A percentile compares a stretch with the other conserved stretches of the same genome.
Evolutionary conservation across 2,329 filamentous ascomycete species (phyloP).

Genomic region (Aspergillus hortae): DNA sequence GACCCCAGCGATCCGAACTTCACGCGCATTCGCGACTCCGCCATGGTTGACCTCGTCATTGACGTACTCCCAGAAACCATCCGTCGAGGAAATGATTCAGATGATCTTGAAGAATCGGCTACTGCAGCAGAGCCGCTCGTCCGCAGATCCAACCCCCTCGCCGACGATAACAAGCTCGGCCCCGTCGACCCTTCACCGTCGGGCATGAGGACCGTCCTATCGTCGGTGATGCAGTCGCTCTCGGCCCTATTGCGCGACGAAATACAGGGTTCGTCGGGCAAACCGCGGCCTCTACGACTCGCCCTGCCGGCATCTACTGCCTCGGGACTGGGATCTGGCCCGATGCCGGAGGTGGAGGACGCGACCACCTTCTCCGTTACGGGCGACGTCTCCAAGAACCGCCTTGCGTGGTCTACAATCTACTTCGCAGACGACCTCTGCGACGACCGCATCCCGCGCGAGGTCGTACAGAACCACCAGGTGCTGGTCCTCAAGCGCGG

Average conservation of each 20-base stretch:
- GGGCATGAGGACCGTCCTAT: conserved; percentile 39
- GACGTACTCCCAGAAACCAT: conserved; percentile 46
- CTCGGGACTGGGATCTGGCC: conserved; percentile 57
- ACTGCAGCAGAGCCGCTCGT: conserved; percentile 18
- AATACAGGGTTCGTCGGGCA: conserved; percentile 27
- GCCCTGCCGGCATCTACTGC: conserved; percentile 48
- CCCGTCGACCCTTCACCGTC: conserved; percentile 28
- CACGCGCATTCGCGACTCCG: conserved; percentile 68
- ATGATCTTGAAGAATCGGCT: conserved; percentile 23
- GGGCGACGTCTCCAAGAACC: conserved; percentile 39
- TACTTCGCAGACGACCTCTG: conserved; percentile 70
- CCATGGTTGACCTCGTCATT: conserved; percentile 70
- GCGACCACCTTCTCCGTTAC: conserved; percentile 35
- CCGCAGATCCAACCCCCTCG: conserved; percentile 16
- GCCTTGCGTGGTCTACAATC: conserved; percentile 65
- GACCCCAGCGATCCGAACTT: conserved; percentile 74
- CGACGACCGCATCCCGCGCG: conserved; percentile 50
- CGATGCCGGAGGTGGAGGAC: conserved; percentile 64
- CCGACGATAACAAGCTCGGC: conserved; percentile 21
- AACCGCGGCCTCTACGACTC: conserved; percentile 33
- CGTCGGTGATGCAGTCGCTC: conserved; percentile 49
- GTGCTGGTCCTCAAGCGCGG: conserved; percentile 80
- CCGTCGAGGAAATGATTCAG: conserved; percentile 31
- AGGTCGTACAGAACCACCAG: conserved; percentile 58
- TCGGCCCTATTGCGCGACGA: conserved; percentile 49